These are phyloP conservation scores for Acanthamoeba healyi DNA, from an alignment of 208 protist genomes.

Conservation along the genomic window DNA sequence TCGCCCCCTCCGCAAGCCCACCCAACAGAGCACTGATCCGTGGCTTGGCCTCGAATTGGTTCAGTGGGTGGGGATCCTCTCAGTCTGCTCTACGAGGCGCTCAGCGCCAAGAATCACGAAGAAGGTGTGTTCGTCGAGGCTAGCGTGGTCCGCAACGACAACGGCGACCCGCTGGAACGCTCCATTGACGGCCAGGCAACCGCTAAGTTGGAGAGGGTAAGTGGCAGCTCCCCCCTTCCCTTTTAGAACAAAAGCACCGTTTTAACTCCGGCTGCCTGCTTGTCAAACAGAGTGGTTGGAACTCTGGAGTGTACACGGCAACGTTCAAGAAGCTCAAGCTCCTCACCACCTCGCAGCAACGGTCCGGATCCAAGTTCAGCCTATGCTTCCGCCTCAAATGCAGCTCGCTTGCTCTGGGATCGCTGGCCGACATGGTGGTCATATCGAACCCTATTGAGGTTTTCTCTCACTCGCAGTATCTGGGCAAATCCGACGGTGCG, in stretches of 20 bases:
- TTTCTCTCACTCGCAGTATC: constrained; percentile 43
- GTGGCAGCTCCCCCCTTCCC: no score
- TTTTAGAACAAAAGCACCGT: no score
- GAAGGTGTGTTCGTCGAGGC: constrained; percentile 24
- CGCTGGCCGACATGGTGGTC: not conserved
- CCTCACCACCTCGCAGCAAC: not conserved
- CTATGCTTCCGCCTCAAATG: not conserved
- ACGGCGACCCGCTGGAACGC: not conserved
- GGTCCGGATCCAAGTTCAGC: not conserved
- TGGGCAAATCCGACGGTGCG: constrained; percentile 14
- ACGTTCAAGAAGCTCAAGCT: constrained; percentile 59
- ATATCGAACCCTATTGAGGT: constrained; percentile 25
- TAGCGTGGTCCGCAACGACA: not conserved
- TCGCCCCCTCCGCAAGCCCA: no score
- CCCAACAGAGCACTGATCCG: not conserved
- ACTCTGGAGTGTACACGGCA: not conserved
- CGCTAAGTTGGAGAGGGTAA: not conserved
- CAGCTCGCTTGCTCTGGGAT: not conserved
- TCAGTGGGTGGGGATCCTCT: not conserved
- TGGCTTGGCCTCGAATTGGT: no score
- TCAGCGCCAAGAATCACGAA: constrained; percentile 1
- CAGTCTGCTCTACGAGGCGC: not conserved
- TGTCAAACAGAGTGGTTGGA: not conserved
- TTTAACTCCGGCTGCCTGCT: no score
- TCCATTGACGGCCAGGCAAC: not conserved